These are phyloP conservation scores for Hemisphaericaspora nanyangensis DNA, from an alignment of 805 yeast genomes.

Conservation along the genomic window DNA sequence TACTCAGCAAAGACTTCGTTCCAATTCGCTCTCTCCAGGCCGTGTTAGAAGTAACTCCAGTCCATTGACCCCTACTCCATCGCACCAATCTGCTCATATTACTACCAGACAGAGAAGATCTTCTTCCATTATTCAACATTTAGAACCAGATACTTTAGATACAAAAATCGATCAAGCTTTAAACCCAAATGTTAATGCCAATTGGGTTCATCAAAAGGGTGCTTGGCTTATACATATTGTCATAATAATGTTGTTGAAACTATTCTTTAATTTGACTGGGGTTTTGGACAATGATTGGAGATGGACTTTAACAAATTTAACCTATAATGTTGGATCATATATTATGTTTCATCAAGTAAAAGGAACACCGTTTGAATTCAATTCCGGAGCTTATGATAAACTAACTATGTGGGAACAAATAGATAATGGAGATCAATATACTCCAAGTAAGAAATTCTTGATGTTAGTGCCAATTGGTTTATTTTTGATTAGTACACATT, in stretches of 20 bases:
- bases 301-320: conserved; percentile 91
- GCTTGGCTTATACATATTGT: conserved; percentile 95
- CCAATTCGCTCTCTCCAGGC: conserved; percentile 1
- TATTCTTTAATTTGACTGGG: conserved; percentile 76
- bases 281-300: conserved; percentile 78
- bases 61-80: conserved; percentile 20
- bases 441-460: conserved; percentile 92
- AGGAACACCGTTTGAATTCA: conserved; percentile 97
- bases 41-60: conserved; percentile 7
- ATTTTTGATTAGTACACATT: conserved; percentile 85
- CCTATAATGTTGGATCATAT: conserved; percentile 88
- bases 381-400: conserved; percentile 92
- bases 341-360: conserved; percentile 95
- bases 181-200: conserved; percentile 87
- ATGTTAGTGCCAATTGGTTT: conserved; percentile 89
- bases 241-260: conserved; percentile 66
- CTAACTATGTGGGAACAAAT: conserved; percentile 99
- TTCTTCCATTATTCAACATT: conserved; percentile 83
- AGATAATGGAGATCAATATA: conserved; percentile 93
- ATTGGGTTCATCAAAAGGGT: conserved; percentile 94
- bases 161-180: conserved; percentile 88
- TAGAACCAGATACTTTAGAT: conserved; percentile 88
- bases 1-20: conserved; percentile 1
- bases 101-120: conserved; percentile 61
- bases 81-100: conserved; percentile 22